Evolutionary conservation across 805 yeast genomes (phyloP).

Genomic region (Candida glaebosa): DNA sequence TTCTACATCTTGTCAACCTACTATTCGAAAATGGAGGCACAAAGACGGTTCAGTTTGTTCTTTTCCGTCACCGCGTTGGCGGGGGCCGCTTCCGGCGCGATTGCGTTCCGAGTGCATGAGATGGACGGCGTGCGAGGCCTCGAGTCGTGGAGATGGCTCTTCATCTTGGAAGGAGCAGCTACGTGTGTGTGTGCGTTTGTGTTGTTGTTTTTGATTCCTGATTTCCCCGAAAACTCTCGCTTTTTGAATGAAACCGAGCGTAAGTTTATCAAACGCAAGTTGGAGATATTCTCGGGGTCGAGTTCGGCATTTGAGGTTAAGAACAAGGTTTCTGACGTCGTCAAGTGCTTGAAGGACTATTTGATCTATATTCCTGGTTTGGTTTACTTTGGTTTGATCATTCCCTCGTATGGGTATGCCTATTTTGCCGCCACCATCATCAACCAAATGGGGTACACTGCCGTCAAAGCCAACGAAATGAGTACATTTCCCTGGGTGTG

Average conservation of each 20-base stretch:
- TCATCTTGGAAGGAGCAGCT: conserved; percentile 45
- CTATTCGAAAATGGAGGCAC: conserved; percentile 63
- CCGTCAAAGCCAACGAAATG: conserved; percentile 71
- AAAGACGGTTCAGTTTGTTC: conserved; percentile 64
- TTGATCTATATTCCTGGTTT: conserved; percentile 55
- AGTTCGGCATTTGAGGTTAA: conserved; percentile 48
- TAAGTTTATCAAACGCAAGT: conserved; percentile 54
- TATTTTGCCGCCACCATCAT: conserved; percentile 70
- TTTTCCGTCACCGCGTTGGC: conserved; percentile 71
- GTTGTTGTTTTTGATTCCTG: conserved; percentile 52
- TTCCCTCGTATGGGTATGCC: conserved; percentile 76
- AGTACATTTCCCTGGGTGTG: conserved; percentile 84
- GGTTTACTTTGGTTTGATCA: conserved; percentile 60
- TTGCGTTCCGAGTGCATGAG: conserved; percentile 62
- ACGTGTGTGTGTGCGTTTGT: conserved; percentile 34
- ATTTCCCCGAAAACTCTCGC: conserved; percentile 68
- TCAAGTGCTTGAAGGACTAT: conserved; percentile 55
- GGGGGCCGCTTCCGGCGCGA: conserved; percentile 75
- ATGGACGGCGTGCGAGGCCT: conserved; percentile 45
- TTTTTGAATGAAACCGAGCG: conserved; percentile 48
- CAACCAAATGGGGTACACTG: conserved; percentile 57
- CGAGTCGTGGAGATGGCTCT: conserved; percentile 50
- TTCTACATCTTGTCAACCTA: conserved; percentile 67
- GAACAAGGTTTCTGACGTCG: conserved; percentile 44
- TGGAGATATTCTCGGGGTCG: conserved; percentile 31